Conservation (phyloP, 306 rosid species). For the Albizia julibrissin region DNA sequence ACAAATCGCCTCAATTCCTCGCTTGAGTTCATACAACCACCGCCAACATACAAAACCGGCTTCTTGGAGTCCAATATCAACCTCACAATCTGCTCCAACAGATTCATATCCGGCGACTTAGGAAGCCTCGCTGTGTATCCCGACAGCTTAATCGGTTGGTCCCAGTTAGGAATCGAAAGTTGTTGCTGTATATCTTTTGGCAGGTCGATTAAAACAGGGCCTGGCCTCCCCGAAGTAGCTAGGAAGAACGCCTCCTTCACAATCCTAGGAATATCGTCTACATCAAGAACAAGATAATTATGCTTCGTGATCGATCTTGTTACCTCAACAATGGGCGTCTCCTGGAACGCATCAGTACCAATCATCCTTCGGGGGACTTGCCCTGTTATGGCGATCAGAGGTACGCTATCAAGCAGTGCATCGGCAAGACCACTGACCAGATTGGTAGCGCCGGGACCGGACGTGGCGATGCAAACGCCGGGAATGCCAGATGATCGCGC, state of each 20-base stretch:
- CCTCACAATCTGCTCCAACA: conserved; percentile 70
- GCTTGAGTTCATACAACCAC: conserved; percentile 80
- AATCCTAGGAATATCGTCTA: conserved; percentile 80
- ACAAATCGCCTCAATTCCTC: conserved; percentile 71
- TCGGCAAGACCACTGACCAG: conserved; percentile 89
- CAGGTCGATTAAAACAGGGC: conserved; percentile 76
- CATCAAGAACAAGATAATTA: conserved; percentile 78
- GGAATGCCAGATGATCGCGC: conserved; percentile 78
- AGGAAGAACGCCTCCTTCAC: conserved; percentile 79
- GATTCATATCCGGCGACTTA: conserved; percentile 35
- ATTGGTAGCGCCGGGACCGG: conserved; percentile 95
- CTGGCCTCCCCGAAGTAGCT: conserved; percentile 80
- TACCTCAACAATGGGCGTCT: conserved; percentile 93
- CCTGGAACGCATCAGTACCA: conserved; percentile 94
- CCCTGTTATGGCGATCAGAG: conserved; percentile 77
- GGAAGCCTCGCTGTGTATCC: conserved; percentile 78
- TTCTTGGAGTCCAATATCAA: conserved; percentile 66
- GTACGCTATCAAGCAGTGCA: conserved; percentile 73
- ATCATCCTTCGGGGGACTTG: conserved; percentile 87
- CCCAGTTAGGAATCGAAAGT: conserved; percentile 75
- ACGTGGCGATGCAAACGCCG: conserved; percentile 87
- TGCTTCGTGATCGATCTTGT: conserved; percentile 88
- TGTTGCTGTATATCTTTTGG: conserved; percentile 91
- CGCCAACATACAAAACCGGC: conserved; percentile 83
- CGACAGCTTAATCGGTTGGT: conserved; percentile 55